Evolutionary conservation across 2,329 filamentous ascomycete species (phyloP), one percentile per base, ranked within the genome.

Genomic region (Stemphylium vesicarium): DNA sequence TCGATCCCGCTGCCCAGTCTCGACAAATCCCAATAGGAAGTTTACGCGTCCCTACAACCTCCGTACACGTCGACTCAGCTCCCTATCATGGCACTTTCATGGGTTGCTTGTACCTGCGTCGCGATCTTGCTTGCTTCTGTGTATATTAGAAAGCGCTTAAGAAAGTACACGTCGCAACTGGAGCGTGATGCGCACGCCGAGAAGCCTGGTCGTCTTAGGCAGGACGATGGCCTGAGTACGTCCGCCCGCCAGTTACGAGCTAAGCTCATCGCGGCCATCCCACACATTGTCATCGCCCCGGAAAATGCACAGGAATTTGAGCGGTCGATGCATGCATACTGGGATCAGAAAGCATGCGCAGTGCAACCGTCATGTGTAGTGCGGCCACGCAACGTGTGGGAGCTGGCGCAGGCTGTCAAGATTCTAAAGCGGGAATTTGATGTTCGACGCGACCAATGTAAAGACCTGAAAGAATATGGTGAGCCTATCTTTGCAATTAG

Each of bases 401-500:
- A 75, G 40, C 57, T 76, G 18, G 67, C 62, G 13, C 64, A 49
- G 3, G 66, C 67, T 3, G 62, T 75, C 36, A 62, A 41, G 15
- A 63, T 74, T 29, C 36, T 75, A 7, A 73, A 68, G 50, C 56
- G 52, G 6, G 59, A 70, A 18, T 69, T 66, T 35, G 65, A 72
- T 18, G 68, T 75, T 2, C 73, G 46, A 2, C 40, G 41, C 5
- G 29, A 47, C 11, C 31, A 16, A 24, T 26, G 20, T 8, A 40
- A 36, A 15, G 24, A 29, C 1, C 32, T 29, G 10, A 11, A 32
- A 42, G 16, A 35, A 10, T 11, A 37, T 4, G 2, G n/a, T 1
- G 41, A 63, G 8, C 55, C 53, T 1, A 15, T 63, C 1, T 68
- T 68, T 36, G 85, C 84, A 16, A 77, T 86, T 67, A 78, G 81